A percentile compares a stretch with the other conserved stretches of the same genome.
These are phyloP conservation scores for Phellinidium pouzarii DNA, from an alignment of 1,284 basidiomycete genomes.

Conservation along the genomic window DNA sequence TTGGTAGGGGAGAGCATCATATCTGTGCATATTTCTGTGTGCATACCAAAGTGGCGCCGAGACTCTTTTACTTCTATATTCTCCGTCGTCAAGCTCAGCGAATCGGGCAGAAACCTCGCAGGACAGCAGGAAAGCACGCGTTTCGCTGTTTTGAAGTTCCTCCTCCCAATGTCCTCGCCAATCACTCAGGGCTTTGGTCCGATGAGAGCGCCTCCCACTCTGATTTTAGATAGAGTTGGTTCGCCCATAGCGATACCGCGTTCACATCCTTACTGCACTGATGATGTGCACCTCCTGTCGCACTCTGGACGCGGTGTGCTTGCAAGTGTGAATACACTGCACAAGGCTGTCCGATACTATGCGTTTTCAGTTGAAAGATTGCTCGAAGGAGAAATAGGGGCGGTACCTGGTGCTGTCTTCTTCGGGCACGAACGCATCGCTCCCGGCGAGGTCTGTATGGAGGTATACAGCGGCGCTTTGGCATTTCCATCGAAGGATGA, in stretches of 20 bases:
- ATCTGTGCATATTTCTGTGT: background rate
- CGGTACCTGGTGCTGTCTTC: background rate
- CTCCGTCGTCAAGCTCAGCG: background rate
- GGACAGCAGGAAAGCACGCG: background rate
- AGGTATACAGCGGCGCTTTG: constrained; percentile 1
- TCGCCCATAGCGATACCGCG: background rate
- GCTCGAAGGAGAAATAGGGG: background rate
- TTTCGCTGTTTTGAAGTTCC: background rate
- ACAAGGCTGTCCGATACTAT: constrained; percentile 1
- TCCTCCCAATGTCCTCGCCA: background rate
- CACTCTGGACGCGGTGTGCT: constrained; percentile 4
- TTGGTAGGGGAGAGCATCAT: background rate
- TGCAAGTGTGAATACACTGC: constrained; percentile 5
- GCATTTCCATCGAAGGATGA: background rate
- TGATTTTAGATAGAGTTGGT: background rate
- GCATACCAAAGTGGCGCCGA: background rate
- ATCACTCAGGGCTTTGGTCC: background rate
- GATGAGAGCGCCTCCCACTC: background rate
- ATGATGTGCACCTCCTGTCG: background rate
- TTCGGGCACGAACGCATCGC: constrained; percentile 8
- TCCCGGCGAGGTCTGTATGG: background rate
- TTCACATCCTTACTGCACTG: constrained; percentile 4
- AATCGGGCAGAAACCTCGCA: background rate
- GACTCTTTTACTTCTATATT: background rate
- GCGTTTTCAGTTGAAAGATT: constrained; percentile 6